Base-by-base conservation (phyloP, 805 yeast genomes). In the Barnettozyma botsteinii region DNA sequence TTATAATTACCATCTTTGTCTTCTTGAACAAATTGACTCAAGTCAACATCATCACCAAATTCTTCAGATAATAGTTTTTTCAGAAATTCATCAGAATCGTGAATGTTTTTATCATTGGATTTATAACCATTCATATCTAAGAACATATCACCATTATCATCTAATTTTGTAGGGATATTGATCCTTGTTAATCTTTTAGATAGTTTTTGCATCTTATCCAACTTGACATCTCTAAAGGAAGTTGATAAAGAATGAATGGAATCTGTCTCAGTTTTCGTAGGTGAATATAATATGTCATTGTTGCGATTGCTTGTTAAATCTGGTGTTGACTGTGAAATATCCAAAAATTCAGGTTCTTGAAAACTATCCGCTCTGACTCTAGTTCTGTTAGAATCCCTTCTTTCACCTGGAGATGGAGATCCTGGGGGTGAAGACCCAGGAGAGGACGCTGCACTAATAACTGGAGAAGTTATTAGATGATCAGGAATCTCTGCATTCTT, bases 111-210 rank as follows among this genome's bases (percentile, higher is more conserved):
- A 37, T 80, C 83, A 52, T 81, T 87, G 25, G 95, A 83, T 62
- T 89, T 91, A 64, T 93, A 93, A 14, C 98, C 98, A 52, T 88
- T 94, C 81, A 91, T 86, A 63, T 93, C 98, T 33, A 93, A 65
- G 31, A 88, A 75, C 51, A 93, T 70, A 56, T 88, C 96, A 11
- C 98, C 98, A 53, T 86, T 85, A 46, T 82, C 81, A 47, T 85
- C 95, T 27, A 89, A 74, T 49, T 80, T 85, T 22, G 94, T 81
- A 1, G 97, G 96, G 24, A 93, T 88, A 55, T 88, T 85, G 49
- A 77, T 77, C 48, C 75, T 71, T 14, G 75, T 77, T 30, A 86
- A 68, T 55, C 72, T 79, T 49, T 75, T 73, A 21, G 91, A 77
- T 19, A 86, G 65, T 31, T 76, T 76, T 43, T 71, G 69, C 6